Conservation (phyloP, 108 stramenopile genomes). For the Skeletonema potamos region DNA sequence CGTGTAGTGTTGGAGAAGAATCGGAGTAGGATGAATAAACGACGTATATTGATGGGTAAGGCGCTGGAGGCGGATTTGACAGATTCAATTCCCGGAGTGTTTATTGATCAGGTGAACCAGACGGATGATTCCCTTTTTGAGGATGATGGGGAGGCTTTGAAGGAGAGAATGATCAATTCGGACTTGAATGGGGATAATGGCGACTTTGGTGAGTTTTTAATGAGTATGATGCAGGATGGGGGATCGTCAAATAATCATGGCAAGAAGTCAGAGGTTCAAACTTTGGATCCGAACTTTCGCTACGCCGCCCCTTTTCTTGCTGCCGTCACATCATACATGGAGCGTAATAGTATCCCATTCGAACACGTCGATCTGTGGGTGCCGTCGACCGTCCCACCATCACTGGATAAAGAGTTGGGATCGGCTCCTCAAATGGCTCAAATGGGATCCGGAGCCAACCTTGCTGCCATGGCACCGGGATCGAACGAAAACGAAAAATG, state of each 20-base stretch:
- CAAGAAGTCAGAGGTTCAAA: conserved; percentile 1
- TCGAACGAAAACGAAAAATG: conserved; percentile 31
- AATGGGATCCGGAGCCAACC: conserved; percentile 2
- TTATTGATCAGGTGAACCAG: conserved; percentile 53
- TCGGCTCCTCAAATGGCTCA: neutral
- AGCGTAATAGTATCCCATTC: conserved; percentile 74
- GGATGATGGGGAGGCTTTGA: conserved; percentile 6
- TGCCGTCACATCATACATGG: conserved; percentile 65
- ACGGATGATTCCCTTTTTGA: neutral
- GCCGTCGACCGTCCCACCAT: conserved; percentile 61
- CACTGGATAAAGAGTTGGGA: conserved; percentile 6
- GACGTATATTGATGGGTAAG: conserved; percentile 82
- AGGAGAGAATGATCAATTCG: conserved; percentile 17
- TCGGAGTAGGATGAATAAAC: conserved; percentile 59
- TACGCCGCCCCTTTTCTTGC: conserved; percentile 76
- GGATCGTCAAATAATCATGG: neutral
- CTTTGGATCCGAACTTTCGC: conserved; percentile 25
- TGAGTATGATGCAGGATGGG: conserved; percentile 23
- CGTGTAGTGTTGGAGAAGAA: conserved; percentile 73
- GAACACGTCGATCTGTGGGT: conserved; percentile 89
- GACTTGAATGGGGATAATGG: conserved; percentile 13
- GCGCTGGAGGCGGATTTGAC: conserved; percentile 66
- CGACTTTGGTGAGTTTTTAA: conserved; percentile 33
- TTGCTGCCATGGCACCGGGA: neutral
- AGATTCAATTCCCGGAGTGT: conserved; percentile 66